These are phyloP conservation scores for Phytophthora pistaciae DNA, from an alignment of 352 stramenopile species.

Conservation along the genomic window DNA sequence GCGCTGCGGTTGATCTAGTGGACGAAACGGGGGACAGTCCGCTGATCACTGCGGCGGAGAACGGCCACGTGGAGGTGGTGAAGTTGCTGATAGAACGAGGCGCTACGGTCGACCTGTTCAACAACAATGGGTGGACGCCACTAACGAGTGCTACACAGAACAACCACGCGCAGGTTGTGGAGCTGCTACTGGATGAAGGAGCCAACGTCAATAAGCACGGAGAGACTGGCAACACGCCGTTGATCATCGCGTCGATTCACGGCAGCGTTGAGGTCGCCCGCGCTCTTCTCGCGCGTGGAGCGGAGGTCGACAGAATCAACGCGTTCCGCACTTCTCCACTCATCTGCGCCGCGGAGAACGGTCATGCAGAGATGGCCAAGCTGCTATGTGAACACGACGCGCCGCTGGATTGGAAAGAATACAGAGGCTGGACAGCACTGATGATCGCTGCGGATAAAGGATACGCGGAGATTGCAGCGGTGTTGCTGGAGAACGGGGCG, in stretches of 20 bases:
- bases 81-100: constrained; percentile 14
- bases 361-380: background rate
- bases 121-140: constrained; percentile 5
- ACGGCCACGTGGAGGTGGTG: constrained; percentile 2
- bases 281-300: background rate
- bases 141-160: background rate
- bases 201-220: constrained; percentile 14
- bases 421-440: background rate
- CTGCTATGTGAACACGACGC: background rate
- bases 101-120: background rate
- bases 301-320: background rate
- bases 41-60: constrained; percentile 16
- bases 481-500: background rate
- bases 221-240: background rate
- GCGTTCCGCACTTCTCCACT: background rate
- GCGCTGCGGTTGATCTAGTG: constrained; percentile 5
- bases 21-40: constrained; percentile 9
- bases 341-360: background rate
- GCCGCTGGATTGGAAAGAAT: background rate
- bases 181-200: background rate
- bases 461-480: background rate
- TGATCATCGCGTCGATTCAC: constrained; percentile 1
- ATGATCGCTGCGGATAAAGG: background rate
- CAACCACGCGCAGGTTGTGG: constrained; percentile 6
- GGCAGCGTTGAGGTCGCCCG: background rate